Evolutionary conservation across 2,329 filamentous ascomycete genomes (phyloP), one percentile per base, ranked within the genome.

Genomic region (Trichoderma sp.): DNA sequence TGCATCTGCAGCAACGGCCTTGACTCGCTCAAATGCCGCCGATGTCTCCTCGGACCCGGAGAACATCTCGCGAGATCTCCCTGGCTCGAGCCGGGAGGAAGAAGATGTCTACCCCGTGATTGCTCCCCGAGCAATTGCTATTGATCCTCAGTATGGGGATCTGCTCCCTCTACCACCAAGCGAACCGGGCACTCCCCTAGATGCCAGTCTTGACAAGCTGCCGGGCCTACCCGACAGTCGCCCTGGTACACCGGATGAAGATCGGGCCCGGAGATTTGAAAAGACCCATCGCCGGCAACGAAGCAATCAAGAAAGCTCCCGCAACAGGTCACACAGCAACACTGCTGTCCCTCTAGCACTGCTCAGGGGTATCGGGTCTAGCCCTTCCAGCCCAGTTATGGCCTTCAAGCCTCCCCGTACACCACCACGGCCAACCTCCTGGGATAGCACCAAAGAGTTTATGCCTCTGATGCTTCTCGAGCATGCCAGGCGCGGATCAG

Each of bases 401-500:
- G 53, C 72, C 1, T 80, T 82, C 21, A 80, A 80, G 35, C 87
- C 88, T 5, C 85, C 85, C 18, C 72, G 72, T 45, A 68, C 63
- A 31, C 81, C 84, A 59, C 80, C 86, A 27, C 87, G 91, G 6
- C 90, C 90, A 14, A 90, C 85, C 14, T 92, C 90, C 0, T 92
- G 90, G 90, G 90, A 91, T 62, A 90, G 85, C 77, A 88, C 88
- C 21, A 89, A 89, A 73, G 94, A 97, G 81, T 92, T 95, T 80
- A 92, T 93, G 78, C 95, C 95, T 0, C 85, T 98, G 9, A 96
- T 94, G 83, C 91, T 98, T 27, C 90, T 97, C 7, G 94, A 97
- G 82, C 91, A 86, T 77, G 86, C 85, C 4, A 85, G 87, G 9
- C 84, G 86, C 59, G 83, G 83, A 60, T 80, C 83, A 6, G 79